These are phyloP conservation scores for Hemileia vastatrix DNA, from an alignment of 1,284 basidiomycete genomes.

Conservation along the genomic window DNA sequence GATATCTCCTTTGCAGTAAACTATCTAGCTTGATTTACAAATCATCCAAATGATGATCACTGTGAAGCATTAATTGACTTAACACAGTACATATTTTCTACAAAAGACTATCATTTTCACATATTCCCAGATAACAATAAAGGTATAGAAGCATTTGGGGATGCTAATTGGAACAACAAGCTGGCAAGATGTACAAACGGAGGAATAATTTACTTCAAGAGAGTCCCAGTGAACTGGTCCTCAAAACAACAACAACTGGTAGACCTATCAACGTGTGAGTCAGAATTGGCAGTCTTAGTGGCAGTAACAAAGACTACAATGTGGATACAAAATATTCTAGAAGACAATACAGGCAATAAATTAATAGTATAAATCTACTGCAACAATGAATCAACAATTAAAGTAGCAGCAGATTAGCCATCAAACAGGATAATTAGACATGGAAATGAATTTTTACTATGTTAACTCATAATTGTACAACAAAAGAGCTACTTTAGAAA, in stretches of 20 bases:
- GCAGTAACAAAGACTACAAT: neutral
- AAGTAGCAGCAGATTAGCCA: neutral
- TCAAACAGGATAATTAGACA: neutral
- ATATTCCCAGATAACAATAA: neutral
- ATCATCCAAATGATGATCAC: neutral
- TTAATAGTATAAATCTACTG: neutral
- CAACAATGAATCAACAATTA: neutral
- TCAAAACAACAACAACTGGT: neutral
- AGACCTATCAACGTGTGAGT: neutral
- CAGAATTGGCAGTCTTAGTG: neutral
- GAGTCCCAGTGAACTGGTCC: neutral
- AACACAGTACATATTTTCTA: neutral
- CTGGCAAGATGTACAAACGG: neutral
- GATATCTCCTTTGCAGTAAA: conserved; percentile 7
- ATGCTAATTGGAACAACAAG: conserved; percentile 1
- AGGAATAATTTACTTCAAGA: neutral
- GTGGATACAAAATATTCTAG: neutral
- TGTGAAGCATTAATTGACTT: neutral
- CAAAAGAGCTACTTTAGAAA: neutral
- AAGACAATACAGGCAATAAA: neutral
- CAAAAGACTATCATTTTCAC: neutral
- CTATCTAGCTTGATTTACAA: neutral
- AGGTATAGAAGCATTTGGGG: neutral
- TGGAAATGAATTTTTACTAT: conserved; percentile 1
- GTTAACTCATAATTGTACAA: neutral